Evolutionary conservation across 768 basidiomycete species (phyloP), one percentile per base, ranked within the genome.

Genomic region (Candolleomyces eurysporus): DNA sequence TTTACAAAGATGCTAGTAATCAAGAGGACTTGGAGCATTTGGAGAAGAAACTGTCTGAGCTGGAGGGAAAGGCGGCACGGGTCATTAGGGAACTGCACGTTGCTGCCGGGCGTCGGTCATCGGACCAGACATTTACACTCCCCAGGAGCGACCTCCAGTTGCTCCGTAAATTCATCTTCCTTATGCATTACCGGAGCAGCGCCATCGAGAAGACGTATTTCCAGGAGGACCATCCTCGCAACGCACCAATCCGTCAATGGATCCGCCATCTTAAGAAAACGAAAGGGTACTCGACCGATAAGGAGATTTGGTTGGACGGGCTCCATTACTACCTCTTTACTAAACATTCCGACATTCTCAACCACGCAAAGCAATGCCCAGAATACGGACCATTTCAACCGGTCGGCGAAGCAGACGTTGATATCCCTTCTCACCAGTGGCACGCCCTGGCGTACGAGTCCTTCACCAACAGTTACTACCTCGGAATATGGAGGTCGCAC

Each of bases 401-500:
- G 14, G 7, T 36, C 21, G 54, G 32, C 5, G 68, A 71, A 57
- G 66, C 68, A 56, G 67, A 66, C 13, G 36, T 69, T 19, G 40
- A 56, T 36, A 56, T 26, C 10, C 54, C 54, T 9, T 39, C 21
- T 50, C 66, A 67, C 56, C 65, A 68, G 42, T 71, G 62, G 58
- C 66, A 64, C 52, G 69, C 74, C 11, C 61, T 68, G 17, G 63
- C 68, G 31, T 78, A 77, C 62, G 67, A 67, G 50, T 50, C 43
- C 54, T 58, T 69, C 10, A 67, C 71, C n/a, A 70, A 72, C 48
- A 60, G 62, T 36, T 72, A 70, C 59, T 74, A 71, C 67, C 65
- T 75, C 51, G 70, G 75, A 19, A 65, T 77, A 61, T 76, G 73
- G 73, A 69, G 73, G 60, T 75, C 75, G n/a, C 71, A 72, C 36